These are phyloP conservation scores for Pestalotiopsis sp. DNA, from an alignment of 2,329 filamentous ascomycete genomes.

Conservation along the genomic window DNA sequence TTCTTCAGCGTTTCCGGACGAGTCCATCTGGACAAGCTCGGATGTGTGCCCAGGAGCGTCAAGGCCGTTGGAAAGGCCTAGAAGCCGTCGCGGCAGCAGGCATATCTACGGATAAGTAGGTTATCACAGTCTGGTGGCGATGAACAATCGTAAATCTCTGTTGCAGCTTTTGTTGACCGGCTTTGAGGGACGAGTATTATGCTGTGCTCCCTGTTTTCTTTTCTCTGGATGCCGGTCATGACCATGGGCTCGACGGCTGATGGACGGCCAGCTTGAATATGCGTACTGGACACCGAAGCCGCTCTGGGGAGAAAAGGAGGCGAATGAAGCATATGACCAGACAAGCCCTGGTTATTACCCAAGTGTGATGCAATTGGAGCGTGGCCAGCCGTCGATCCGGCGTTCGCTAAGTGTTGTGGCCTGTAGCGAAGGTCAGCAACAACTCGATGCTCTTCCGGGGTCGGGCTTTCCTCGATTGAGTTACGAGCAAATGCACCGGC, in stretches of 20 bases:
- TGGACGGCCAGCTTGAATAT: conserved; percentile 10
- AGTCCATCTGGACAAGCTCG: not conserved
- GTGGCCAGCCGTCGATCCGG: not conserved
- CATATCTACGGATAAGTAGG: no score
- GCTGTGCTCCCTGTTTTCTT: no score
- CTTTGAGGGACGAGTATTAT: no score
- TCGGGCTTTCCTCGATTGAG: not conserved
- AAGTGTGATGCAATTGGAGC: conserved; percentile 9
- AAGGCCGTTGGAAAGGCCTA: no score
- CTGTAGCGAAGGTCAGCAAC: not conserved
- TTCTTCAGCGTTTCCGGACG: not conserved
- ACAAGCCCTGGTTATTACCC: not conserved
- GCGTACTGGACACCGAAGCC: not conserved
- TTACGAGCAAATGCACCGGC: not conserved
- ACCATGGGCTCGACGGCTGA: not conserved
- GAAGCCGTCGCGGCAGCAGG: no score
- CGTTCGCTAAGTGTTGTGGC: not conserved
- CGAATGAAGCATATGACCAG: not conserved
- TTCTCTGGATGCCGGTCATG: no score
- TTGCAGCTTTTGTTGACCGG: no score
- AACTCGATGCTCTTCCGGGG: not conserved
- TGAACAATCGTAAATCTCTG: no score
- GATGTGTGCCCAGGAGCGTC: no score
- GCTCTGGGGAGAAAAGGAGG: conserved; percentile 1
- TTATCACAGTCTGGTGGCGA: no score